phyloP scores from a whole-genome alignment of 1,284 basidiomycete species.

The Boletus nobilissimus region DNA sequence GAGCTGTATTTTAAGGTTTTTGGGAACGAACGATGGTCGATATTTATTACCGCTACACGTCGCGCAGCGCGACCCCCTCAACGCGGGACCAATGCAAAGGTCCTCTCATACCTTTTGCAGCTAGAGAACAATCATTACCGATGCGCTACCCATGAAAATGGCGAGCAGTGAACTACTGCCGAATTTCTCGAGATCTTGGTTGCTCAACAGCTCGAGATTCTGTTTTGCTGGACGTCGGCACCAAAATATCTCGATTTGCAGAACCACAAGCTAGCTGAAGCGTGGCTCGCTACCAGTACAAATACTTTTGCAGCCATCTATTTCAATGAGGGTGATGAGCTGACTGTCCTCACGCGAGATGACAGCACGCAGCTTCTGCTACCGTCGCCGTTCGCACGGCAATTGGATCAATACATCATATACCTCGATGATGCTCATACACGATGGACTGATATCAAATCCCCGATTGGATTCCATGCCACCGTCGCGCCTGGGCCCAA shows the following conservation, averaged over 20 bases:
- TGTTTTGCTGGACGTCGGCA: slow-evolving; percentile 66
- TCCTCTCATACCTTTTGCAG: slow-evolving; percentile 56
- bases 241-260: slow-evolving; percentile 63
- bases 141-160: slow-evolving; percentile 36
- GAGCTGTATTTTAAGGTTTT: slow-evolving; percentile 24
- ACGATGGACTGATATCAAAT: slow-evolving; percentile 64
- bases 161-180: slow-evolving; percentile 40
- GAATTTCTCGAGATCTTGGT: slow-evolving; percentile 50
- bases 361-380: slow-evolving; percentile 50
- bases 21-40: slow-evolving; percentile 33
- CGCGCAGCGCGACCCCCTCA: slow-evolving; percentile 28
- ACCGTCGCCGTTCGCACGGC: slow-evolving; percentile 55
- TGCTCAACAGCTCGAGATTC: slow-evolving; percentile 50
- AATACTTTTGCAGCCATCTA: slow-evolving; percentile 56
- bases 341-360: slow-evolving; percentile 54
- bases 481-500: slow-evolving; percentile 63
- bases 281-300: slow-evolving; percentile 52
- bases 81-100: slow-evolving; percentile 46
- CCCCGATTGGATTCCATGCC: slow-evolving; percentile 56
- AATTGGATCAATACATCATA: slow-evolving; percentile 56
- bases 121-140: slow-evolving; percentile 55
- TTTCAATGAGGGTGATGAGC: slow-evolving; percentile 56
- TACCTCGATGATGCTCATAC: slow-evolving; percentile 69
- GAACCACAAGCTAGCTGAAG: slow-evolving; percentile 53
- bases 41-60: slow-evolving; percentile 26